phyloP scores from a whole-genome alignment of 495 filamentous ascomycete genomes.

The Tuber brumale region DNA sequence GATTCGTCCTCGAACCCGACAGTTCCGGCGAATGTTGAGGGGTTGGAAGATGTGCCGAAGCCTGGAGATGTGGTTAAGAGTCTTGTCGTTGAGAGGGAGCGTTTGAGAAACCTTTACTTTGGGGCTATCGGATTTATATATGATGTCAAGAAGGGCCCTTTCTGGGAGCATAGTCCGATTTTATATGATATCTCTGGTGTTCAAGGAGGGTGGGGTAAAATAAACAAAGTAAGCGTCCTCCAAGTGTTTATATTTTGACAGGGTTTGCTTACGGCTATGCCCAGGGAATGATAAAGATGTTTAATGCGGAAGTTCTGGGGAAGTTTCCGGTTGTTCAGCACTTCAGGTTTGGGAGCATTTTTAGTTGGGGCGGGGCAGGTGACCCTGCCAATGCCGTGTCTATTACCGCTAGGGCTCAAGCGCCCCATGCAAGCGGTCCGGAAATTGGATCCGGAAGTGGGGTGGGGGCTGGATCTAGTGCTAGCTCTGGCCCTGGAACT shows the following conservation, averaged over 20 bases:
- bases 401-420: background rate
- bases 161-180: slow-evolving; percentile 97
- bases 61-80: slow-evolving; percentile 62
- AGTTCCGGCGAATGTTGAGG: slow-evolving; percentile 50
- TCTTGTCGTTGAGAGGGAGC: slow-evolving; percentile 59
- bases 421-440: background rate
- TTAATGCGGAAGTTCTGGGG: slow-evolving; percentile 80
- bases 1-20: slow-evolving; percentile 55
- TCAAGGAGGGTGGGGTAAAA: slow-evolving; percentile 88
- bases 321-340: slow-evolving; percentile 99
- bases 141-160: slow-evolving; percentile 93
- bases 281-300: slow-evolving; percentile 80
- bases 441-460: background rate
- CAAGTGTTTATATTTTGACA: slow-evolving; percentile 8
- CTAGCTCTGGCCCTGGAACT: slow-evolving; percentile 1
- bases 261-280: slow-evolving; percentile 10
- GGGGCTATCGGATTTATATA: slow-evolving; percentile 98
- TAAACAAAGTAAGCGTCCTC: slow-evolving; percentile 69
- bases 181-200: slow-evolving; percentile 92
- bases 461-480: background rate
- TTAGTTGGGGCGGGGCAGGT: slow-evolving; percentile 19
- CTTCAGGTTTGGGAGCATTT: slow-evolving; percentile 73
- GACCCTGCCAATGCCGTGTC: background rate
- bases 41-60: slow-evolving; percentile 61
- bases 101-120: slow-evolving; percentile 83